These are phyloP conservation scores for Ganoderma lucidum DNA, from an alignment of 1,284 basidiomycete genomes.

Conservation along the genomic window DNA sequence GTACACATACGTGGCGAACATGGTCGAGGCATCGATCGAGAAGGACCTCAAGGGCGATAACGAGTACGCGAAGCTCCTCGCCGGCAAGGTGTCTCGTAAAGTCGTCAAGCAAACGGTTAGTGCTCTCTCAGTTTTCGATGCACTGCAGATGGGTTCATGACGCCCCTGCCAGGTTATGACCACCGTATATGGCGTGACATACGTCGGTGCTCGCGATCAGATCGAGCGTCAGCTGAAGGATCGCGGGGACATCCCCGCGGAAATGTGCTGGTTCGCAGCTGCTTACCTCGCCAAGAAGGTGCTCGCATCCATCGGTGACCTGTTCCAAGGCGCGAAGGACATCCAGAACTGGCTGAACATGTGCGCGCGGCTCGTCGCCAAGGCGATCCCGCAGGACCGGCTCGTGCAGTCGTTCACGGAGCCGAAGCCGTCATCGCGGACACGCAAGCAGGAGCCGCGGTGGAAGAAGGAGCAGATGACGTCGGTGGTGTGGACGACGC, in stretches of 20 bases:
- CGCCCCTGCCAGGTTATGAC: conserved; percentile 85
- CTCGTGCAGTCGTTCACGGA: conserved; percentile 47
- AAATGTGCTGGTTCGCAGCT: conserved; percentile 80
- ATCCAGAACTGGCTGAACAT: conserved; percentile 94
- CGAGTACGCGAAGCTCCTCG: conserved; percentile 68
- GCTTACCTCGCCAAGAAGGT: conserved; percentile 86
- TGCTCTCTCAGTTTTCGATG: conserved; percentile 20
- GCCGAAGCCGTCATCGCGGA: conserved; percentile 22
- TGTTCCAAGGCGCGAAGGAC: conserved; percentile 90
- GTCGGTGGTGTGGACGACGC: conserved; percentile 95
- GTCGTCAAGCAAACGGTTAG: conserved; percentile 97
- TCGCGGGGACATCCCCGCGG: conserved; percentile 75
- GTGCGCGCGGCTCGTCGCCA: conserved; percentile 87
- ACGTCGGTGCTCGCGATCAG: conserved; percentile 94
- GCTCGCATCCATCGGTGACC: conserved; percentile 88
- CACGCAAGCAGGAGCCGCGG: conserved; percentile 41
- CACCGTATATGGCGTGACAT: conserved; percentile 98
- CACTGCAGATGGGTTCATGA: background rate
- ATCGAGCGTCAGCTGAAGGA: conserved; percentile 91
- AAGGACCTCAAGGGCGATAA: conserved; percentile 59
- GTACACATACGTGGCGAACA: conserved; percentile 92
- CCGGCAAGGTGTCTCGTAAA: conserved; percentile 90
- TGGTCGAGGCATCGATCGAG: conserved; percentile 71
- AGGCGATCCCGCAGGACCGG: conserved; percentile 85
- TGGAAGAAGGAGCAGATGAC: conserved; percentile 94